phyloP scores from a whole-genome alignment of 2,329 filamentous ascomycete species.

The Nemania sp. region DNA sequence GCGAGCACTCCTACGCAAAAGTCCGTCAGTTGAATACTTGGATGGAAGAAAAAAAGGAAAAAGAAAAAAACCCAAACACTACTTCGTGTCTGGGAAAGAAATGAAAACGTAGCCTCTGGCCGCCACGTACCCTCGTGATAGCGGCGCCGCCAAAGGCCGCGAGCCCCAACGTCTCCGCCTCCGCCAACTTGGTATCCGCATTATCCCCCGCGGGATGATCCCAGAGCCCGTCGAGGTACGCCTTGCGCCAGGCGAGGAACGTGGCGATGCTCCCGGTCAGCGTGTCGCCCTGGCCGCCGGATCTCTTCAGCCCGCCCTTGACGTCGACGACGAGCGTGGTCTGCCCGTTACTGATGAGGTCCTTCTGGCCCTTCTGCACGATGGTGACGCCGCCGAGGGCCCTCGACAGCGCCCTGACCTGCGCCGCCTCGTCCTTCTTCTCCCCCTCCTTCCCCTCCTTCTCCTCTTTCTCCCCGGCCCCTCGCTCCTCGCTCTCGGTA shows the following conservation, averaged over 20 bases:
- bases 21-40: constrained; percentile 6
- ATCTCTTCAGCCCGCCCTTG: constrained; percentile 82
- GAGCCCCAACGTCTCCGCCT: constrained; percentile 69
- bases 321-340: constrained; percentile 77
- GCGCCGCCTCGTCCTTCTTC: constrained; percentile 44
- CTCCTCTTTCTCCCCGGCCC: not conserved
- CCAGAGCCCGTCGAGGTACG: constrained; percentile 86
- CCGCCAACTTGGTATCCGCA: too few relatives aligned
- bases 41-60: too few relatives aligned
- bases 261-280: constrained; percentile 89
- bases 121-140: constrained; percentile 72
- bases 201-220: constrained; percentile 55
- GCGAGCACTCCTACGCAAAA: constrained; percentile 73
- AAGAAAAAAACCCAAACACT: too few relatives aligned
- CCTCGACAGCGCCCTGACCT: constrained; percentile 69
- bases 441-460: constrained; percentile 45
- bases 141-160: constrained; percentile 86
- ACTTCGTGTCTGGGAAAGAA: too few relatives aligned
- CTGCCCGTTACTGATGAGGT: constrained; percentile 81
- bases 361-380: constrained; percentile 82
- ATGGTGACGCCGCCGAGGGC: constrained; percentile 87
- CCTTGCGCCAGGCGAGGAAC: constrained; percentile 83
- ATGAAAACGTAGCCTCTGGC: not conserved
- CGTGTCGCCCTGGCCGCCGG: constrained; percentile 94
- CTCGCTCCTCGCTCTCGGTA: constrained; percentile 34